Percentiles rank a stretch among this genome's conserved stretches.
Evolutionary conservation across 345 rosid genomes (phyloP).

Genomic region (Boechera stricta): DNA sequence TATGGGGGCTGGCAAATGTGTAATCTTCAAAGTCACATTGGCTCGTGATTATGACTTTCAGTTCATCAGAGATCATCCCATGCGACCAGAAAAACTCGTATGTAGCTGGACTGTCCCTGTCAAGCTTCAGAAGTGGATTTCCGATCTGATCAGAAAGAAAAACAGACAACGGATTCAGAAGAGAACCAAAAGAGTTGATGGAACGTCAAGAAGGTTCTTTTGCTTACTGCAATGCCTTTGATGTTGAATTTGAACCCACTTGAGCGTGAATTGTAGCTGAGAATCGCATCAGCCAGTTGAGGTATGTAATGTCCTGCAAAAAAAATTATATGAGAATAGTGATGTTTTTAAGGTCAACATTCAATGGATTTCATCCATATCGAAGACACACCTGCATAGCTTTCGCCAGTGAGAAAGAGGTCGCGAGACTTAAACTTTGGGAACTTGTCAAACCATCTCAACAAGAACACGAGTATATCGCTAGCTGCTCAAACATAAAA

Average conservation of each 20-base stretch:
- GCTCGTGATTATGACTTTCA: slow-evolving; percentile 60
- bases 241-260: slow-evolving; percentile 76
- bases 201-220: slow-evolving; percentile 13
- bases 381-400: slow-evolving; percentile 81
- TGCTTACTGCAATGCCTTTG: slow-evolving; percentile 91
- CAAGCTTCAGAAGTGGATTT: slow-evolving; percentile 80
- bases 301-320: slow-evolving; percentile 85
- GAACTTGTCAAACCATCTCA: slow-evolving; percentile 80
- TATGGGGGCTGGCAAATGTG: slow-evolving; percentile 53
- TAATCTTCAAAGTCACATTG: slow-evolving; percentile 59
- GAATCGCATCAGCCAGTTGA: slow-evolving; percentile 69
- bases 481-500: slow-evolving; percentile 50
- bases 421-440: slow-evolving; percentile 67
- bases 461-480: slow-evolving; percentile 72
- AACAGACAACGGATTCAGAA: background rate
- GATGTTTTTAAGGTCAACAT: background rate
- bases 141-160: slow-evolving; percentile 64
- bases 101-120: slow-evolving; percentile 61
- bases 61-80: slow-evolving; percentile 89
- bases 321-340: background rate
- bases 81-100: slow-evolving; percentile 90
- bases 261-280: slow-evolving; percentile 63
- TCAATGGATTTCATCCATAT: background rate
- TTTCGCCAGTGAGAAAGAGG: slow-evolving; percentile 87
- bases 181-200: background rate